Conservation (phyloP, 2,329 filamentous ascomycete genomes). For the Exophiala dermatitidis region DNA sequence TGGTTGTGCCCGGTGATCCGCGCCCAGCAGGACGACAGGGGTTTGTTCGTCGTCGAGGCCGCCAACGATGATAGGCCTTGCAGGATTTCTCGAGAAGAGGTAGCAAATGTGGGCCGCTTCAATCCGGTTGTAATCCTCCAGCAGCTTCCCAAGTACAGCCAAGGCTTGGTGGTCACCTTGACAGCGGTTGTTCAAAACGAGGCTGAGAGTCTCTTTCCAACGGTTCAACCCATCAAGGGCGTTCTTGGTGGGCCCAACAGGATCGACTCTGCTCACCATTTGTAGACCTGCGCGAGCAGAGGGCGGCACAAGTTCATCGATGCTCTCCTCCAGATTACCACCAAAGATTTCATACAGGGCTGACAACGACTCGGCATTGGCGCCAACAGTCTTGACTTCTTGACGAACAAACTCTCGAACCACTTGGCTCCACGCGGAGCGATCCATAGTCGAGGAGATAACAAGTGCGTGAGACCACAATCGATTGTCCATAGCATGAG, state of each 20-base stretch:
- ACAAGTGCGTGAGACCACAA: slow-evolving; percentile 96
- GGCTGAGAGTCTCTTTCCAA: slow-evolving; percentile 82
- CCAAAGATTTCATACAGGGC: slow-evolving; percentile 90
- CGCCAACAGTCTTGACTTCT: slow-evolving; percentile 75
- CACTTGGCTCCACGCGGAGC: slow-evolving; percentile 77
- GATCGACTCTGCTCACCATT: slow-evolving; percentile 69
- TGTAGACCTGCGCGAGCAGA: slow-evolving; percentile 89
- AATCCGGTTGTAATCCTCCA: slow-evolving; percentile 76
- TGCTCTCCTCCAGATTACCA: slow-evolving; percentile 86
- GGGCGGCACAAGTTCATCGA: slow-evolving; percentile 89
- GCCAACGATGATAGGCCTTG: slow-evolving; percentile 58
- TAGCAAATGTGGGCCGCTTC: slow-evolving; percentile 94
- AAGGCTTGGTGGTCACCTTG: slow-evolving; percentile 70
- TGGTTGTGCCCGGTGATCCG: slow-evolving; percentile 66
- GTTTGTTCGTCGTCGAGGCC: slow-evolving; percentile 74
- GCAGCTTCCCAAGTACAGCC: slow-evolving; percentile 69
- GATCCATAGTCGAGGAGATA: slow-evolving; percentile 71
- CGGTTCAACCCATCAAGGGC: slow-evolving; percentile 79
- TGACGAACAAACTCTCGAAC: slow-evolving; percentile 92
- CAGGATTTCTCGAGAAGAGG: slow-evolving; percentile 63
- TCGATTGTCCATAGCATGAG: slow-evolving; percentile 85
- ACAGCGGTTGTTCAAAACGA: slow-evolving; percentile 84
- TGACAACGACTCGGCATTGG: slow-evolving; percentile 78
- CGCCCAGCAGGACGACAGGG: slow-evolving; percentile 76
- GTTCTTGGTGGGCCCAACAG: slow-evolving; percentile 58